phyloP scores from a whole-genome alignment of 2,329 filamentous ascomycete species.

The Fusarium sp. region DNA sequence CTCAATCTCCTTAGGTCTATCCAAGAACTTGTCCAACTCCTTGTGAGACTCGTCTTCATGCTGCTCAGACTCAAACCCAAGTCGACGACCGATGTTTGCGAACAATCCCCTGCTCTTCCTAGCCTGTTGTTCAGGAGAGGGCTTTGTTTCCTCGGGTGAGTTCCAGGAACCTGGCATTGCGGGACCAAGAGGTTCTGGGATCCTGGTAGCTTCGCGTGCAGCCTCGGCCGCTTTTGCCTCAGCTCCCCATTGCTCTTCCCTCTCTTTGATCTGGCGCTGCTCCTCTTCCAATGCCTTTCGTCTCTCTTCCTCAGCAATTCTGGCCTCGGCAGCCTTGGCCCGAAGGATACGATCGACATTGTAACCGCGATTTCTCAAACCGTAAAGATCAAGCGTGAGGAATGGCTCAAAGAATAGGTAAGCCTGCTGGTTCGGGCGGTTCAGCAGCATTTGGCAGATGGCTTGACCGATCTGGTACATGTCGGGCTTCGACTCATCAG shows the following conservation, averaged over 20 bases:
- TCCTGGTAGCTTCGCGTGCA: conserved; percentile 51
- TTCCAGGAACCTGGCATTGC: conserved; percentile 82
- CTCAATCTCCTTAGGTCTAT: conserved; percentile 41
- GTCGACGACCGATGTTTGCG: conserved; percentile 71
- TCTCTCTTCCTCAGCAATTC: conserved; percentile 84
- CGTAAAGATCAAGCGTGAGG: conserved; percentile 82
- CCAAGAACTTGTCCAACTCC: conserved; percentile 56
- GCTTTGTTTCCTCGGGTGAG: conserved; percentile 63
- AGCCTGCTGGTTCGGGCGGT: conserved; percentile 85
- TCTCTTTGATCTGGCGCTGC: conserved; percentile 70
- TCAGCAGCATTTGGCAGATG: conserved; percentile 81
- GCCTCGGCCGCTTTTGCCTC: conserved; percentile 52
- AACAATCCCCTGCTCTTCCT: conserved; percentile 68
- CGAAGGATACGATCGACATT: conserved; percentile 95
- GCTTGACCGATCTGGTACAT: conserved; percentile 93
- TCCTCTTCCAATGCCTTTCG: conserved; percentile 79
- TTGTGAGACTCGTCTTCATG: conserved; percentile 54
- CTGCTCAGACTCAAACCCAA: conserved; percentile 70
- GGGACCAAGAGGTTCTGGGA: conserved; percentile 52
- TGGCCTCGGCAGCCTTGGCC: conserved; percentile 85
- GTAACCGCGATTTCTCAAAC: conserved; percentile 87
- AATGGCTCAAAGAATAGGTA: conserved; percentile 92
- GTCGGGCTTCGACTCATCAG: conserved; percentile 73
- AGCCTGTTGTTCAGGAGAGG: conserved; percentile 46
- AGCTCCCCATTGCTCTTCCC: conserved; percentile 54